Evolutionary conservation across 2,329 filamentous ascomycete genomes (phyloP), one percentile per base, ranked within the genome.

Genomic region (Balansia obtecta): DNA sequence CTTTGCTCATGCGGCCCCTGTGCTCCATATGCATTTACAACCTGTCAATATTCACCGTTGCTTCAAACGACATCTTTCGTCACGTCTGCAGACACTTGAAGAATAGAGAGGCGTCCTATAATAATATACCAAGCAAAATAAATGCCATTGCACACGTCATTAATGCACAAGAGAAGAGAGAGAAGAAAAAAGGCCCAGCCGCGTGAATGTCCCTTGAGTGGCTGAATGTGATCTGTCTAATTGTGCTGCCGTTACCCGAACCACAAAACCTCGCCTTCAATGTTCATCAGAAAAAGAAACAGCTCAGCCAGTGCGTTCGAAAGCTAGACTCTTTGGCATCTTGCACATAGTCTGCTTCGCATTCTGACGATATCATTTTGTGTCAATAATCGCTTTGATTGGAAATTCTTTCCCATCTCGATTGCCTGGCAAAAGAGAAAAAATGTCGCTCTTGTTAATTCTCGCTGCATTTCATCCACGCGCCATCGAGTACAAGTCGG

Each of bases 221-320:
- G 62, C 63, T 65, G 63, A 60, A 60, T 63, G 56, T 63, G 56
- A 53, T 66, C 58, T 65, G 62, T 65, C 62, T 66, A 65, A 59
- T 63, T 58, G 61, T 60, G 58, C 56, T 60, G 58, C 58, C 59
- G 58, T 60, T 58, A 56, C 56, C 53, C 55, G 54, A 43, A 53
- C 55, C 56, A 56, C 55, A 53, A 53, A 57, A 52, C 54, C 56
- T 64, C 53, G 55, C 58, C 57, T 50, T 53, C 53, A 56, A 16
- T 57, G 55, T 54, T 54, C 53, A 49, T 56, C 52, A 51, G 52
- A 56, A 55, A 54, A 51, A 51, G 52, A 56, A 55, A 54, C 53
- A 57, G 55, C 53, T 54, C 51, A 54, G 52, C 55, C 52, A 54
- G 51, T 53, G 52, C 54, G 54, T 53, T 45, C 47, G 12, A 37